phyloP scores from a whole-genome alignment of 2,329 filamentous ascomycete species.

The Epichloe bromicola region DNA sequence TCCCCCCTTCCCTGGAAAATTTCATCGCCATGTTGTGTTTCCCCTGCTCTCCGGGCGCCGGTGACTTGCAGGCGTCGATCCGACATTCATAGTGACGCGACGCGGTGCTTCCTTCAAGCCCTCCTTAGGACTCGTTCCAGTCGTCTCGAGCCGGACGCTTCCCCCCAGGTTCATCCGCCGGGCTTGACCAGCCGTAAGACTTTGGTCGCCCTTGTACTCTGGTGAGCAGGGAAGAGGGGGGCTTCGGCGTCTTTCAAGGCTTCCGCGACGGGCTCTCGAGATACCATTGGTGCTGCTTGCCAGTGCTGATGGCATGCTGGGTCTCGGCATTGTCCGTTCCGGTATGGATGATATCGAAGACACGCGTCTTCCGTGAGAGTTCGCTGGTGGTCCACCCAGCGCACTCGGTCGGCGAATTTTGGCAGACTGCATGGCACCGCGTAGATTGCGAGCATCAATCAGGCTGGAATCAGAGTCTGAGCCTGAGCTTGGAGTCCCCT shows the following conservation, averaged over 20 bases:
- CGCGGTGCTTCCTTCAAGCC: constrained; percentile 16
- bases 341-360: constrained; percentile 28
- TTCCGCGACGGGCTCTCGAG: constrained; percentile 38
- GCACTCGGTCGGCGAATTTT: constrained; percentile 30
- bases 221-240: constrained; percentile 44
- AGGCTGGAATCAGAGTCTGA: constrained; percentile 38
- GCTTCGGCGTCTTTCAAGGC: constrained; percentile 36
- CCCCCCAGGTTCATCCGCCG: constrained; percentile 43
- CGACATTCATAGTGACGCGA: constrained; percentile 26
- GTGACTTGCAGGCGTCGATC: constrained; percentile 13
- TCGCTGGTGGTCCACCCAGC: constrained; percentile 20
- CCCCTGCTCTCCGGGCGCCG: constrained; percentile 19
- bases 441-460: constrained; percentile 41
- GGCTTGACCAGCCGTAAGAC: constrained; percentile 41
- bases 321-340: constrained; percentile 15
- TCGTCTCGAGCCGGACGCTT: constrained; percentile 21
- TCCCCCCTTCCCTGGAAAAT: not conserved
- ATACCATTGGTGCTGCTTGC: constrained; percentile 43
- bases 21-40: constrained; percentile 20
- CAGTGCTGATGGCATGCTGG: constrained; percentile 27
- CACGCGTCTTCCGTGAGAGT: constrained; percentile 27
- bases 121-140: constrained; percentile 14
- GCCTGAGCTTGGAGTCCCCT: constrained; percentile 19
- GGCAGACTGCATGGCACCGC: constrained; percentile 39
- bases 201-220: constrained; percentile 23